A percentile compares a stretch with the other conserved stretches of the same genome.
Conservation (phyloP, 2,329 filamentous ascomycete species). For the Geosmithia flava region DNA sequence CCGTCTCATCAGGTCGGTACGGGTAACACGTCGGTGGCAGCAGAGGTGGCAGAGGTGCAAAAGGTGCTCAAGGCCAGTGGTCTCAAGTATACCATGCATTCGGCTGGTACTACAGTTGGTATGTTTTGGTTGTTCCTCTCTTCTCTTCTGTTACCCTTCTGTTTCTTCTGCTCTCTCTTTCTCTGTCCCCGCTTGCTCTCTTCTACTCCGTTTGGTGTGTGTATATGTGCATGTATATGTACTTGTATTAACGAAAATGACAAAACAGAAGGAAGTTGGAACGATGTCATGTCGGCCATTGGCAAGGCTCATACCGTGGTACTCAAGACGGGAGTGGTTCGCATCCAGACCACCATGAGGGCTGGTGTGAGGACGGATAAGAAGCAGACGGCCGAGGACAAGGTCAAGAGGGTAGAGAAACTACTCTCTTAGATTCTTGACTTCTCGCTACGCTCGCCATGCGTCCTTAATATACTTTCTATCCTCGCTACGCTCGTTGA, state of each 20-base stretch:
- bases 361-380: constrained; percentile 83
- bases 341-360: constrained; percentile 83
- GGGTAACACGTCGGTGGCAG: constrained; percentile 59
- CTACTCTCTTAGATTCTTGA: constrained; percentile 19
- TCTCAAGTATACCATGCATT: constrained; percentile 80
- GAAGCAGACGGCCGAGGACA: constrained; percentile 68
- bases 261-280: constrained; percentile 75
- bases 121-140: too few relatives aligned
- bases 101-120: constrained; percentile 88
- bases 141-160: background rate
- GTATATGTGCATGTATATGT: too few relatives aligned
- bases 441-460: too few relatives aligned
- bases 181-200: background rate
- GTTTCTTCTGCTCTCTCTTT: background rate
- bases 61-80: constrained; percentile 70
- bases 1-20: constrained; percentile 56
- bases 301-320: constrained; percentile 76
- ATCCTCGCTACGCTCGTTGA: too few relatives aligned
- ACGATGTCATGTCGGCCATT: constrained; percentile 71
- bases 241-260: background rate
- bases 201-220: too few relatives aligned
- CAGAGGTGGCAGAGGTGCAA: constrained; percentile 83
- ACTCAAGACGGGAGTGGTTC: constrained; percentile 62
- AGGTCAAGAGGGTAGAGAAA: constrained; percentile 52
- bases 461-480: too few relatives aligned